Evolutionary conservation across 352 stramenopile genomes (phyloP).

Genomic region (Saprolegnia diclina): DNA sequence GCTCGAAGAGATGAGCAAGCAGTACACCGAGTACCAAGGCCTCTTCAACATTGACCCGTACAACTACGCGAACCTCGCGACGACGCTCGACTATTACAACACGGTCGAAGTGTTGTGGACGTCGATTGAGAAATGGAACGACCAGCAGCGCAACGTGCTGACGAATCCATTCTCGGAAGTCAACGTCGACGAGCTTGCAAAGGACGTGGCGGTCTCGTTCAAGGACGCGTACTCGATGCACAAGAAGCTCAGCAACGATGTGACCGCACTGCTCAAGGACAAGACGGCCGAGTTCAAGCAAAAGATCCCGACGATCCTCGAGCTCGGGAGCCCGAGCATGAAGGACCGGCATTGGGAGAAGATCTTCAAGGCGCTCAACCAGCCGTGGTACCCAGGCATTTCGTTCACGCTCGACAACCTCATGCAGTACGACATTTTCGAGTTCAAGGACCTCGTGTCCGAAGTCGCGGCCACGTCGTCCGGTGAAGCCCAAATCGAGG

Average conservation of each 20-base stretch:
- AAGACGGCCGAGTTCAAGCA: constrained; percentile 85
- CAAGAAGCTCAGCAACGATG: constrained; percentile 89
- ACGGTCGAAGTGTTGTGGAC: constrained; percentile 83
- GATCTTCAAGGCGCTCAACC: constrained; percentile 87
- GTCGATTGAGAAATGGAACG: constrained; percentile 83
- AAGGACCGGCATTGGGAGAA: constrained; percentile 94
- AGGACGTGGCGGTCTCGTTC: constrained; percentile 80
- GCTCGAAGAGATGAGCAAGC: constrained; percentile 84
- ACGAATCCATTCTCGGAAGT: constrained; percentile 82
- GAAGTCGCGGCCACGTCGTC: constrained; percentile 83
- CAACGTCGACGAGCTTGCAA: constrained; percentile 83
- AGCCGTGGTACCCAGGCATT: constrained; percentile 86
- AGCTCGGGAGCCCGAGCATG: constrained; percentile 87
- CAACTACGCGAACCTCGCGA: constrained; percentile 86
- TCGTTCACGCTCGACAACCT: constrained; percentile 86
- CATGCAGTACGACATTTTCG: constrained; percentile 77
- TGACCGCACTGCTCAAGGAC: constrained; percentile 84
- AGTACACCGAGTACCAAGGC: constrained; percentile 89
- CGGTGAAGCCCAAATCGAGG: constrained; percentile 87
- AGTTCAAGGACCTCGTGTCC: constrained; percentile 82
- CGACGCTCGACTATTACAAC: constrained; percentile 80
- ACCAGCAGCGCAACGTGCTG: constrained; percentile 66
- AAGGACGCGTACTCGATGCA: constrained; percentile 86
- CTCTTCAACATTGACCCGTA: constrained; percentile 87
- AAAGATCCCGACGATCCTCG: constrained; percentile 87